These are phyloP conservation scores for Malassezia caprae DNA, from an alignment of 1,284 basidiomycete species.

Conservation along the genomic window DNA sequence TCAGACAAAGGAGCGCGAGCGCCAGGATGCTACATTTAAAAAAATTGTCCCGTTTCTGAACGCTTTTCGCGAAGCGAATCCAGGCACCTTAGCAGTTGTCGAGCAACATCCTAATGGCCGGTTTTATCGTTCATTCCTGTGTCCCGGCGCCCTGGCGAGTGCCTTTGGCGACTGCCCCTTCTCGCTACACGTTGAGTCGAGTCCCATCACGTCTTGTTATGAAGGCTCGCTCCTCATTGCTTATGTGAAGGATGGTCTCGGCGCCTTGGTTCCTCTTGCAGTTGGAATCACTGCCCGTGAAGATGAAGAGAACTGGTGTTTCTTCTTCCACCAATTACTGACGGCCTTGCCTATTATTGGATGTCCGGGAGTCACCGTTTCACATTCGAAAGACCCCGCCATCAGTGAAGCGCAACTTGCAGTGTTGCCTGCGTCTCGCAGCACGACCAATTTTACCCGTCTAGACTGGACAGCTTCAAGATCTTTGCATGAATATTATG, in stretches of 20 bases:
- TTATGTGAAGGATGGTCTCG: conserved; percentile 13
- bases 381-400: conserved; percentile 1
- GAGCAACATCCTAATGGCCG: conserved; percentile 17
- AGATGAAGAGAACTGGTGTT: conserved; percentile 20
- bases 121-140: conserved; percentile 16
- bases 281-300: conserved; percentile 12
- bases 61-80: conserved; percentile 18
- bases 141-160: conserved; percentile 9
- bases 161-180: conserved; percentile 18
- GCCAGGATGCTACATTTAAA: conserved; percentile 16
- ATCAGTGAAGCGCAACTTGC: conserved; percentile 9
- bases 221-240: conserved; percentile 11
- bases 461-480: conserved; percentile 15
- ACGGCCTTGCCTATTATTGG: conserved; percentile 13
- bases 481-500: conserved; percentile 15
- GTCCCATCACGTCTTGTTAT: conserved; percentile 12
- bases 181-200: conserved; percentile 14
- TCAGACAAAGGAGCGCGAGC: conserved; percentile 15
- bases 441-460: background rate
- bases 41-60: conserved; percentile 17
- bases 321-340: conserved; percentile 18
- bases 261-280: conserved; percentile 9
- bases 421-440: conserved; percentile 13
- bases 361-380: conserved; percentile 10
- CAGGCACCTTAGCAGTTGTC: conserved; percentile 13